Evolutionary conservation across 1,284 basidiomycete genomes (phyloP).

Genomic region (Ceratobasidium sp.): DNA sequence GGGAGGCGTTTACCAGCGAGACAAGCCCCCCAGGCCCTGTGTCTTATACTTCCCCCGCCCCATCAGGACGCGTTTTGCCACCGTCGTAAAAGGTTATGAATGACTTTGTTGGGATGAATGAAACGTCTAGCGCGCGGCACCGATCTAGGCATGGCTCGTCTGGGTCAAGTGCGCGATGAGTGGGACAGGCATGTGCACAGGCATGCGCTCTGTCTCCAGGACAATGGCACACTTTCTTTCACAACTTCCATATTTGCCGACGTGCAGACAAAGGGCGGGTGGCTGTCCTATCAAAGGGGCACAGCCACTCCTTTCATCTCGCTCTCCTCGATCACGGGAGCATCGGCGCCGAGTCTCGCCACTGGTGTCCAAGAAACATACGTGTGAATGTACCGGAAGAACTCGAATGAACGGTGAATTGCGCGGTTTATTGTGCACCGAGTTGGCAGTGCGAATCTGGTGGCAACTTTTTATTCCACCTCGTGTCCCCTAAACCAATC

Average conservation of each 20-base stretch:
- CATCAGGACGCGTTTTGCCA: constrained; percentile 3
- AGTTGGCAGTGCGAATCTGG: too few species aligned
- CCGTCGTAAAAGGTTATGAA: constrained; percentile 3
- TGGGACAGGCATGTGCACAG: constrained; percentile 4
- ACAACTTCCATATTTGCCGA: constrained; percentile 13
- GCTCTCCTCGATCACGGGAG: constrained; percentile 4
- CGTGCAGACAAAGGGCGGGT: constrained; percentile 26
- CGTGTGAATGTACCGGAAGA: background rate
- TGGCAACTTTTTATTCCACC: too few species aligned
- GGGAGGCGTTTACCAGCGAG: constrained; percentile 14
- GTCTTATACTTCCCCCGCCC: constrained; percentile 22
- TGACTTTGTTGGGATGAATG: constrained; percentile 31
- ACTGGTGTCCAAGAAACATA: constrained; percentile 1
- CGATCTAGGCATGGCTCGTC: background rate
- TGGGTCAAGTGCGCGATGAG: background rate
- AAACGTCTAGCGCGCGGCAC: constrained; percentile 11
- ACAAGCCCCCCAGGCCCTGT: background rate
- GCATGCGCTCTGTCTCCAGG: constrained; percentile 23
- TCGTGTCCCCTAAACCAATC: too few species aligned
- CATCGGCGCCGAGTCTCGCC: background rate
- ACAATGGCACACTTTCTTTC: constrained; percentile 23
- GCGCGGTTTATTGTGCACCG: background rate
- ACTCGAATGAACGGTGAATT: background rate
- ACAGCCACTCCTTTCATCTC: constrained; percentile 42
- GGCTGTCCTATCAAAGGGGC: background rate